These are phyloP conservation scores for Rubroboletus pulcherrimus DNA, from an alignment of 768 basidiomycete species.

Conservation along the genomic window DNA sequence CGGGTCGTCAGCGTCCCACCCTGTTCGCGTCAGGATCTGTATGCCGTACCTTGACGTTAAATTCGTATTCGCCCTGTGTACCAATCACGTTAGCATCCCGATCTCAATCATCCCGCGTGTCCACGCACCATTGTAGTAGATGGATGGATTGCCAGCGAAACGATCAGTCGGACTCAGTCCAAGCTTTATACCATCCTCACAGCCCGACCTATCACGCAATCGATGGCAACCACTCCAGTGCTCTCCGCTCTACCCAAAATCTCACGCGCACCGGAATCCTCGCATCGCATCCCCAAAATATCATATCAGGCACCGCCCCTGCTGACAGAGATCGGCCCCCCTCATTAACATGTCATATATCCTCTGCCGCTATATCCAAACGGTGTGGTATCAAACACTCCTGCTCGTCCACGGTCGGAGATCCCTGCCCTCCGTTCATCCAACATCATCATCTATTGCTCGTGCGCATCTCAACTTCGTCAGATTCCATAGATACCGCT, in stretches of 20 bases:
- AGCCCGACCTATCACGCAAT: background rate
- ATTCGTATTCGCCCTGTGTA: conserved; percentile 50
- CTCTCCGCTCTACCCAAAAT: background rate
- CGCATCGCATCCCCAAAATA: too few relatives aligned
- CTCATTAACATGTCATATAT: background rate
- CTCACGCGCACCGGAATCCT: background rate
- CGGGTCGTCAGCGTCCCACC: background rate
- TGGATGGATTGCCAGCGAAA: background rate
- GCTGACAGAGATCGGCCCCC: background rate
- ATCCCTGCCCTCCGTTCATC: background rate
- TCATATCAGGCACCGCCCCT: too few relatives aligned
- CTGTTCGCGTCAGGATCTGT: background rate
- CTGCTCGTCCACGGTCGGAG: background rate
- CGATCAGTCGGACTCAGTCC: background rate
- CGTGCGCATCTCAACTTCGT: conserved; percentile 57
- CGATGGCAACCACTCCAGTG: background rate
- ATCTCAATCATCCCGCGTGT: background rate
- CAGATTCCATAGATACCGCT: conserved; percentile 66
- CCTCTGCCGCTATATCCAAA: background rate
- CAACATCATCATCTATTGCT: conserved; percentile 5
- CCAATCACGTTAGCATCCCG: background rate
- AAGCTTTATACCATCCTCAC: conserved; percentile 1
- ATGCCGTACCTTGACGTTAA: conserved; percentile 70
- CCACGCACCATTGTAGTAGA: conserved; percentile 21
- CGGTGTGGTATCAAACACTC: background rate